A percentile compares a stretch with the other conserved stretches of the same genome.
phyloP scores from a whole-genome alignment of 768 basidiomycete species.

The Leccinum longicurvipes region DNA sequence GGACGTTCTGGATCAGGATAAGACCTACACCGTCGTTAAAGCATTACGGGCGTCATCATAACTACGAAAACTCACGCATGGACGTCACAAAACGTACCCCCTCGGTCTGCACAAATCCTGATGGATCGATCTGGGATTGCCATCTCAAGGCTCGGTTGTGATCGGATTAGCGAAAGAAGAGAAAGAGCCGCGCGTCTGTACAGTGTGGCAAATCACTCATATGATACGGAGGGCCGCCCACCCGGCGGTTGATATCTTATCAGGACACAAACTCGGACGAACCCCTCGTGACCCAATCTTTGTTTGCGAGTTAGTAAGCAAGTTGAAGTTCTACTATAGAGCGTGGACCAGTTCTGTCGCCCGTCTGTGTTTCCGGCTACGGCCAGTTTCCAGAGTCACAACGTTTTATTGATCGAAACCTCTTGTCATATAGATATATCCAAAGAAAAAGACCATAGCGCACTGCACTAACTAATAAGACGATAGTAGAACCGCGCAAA shows the following conservation, averaged over 20 bases:
- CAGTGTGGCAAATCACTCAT: not conserved
- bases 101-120: conserved; percentile 83
- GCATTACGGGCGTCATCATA: not conserved
- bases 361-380: too few relatives aligned
- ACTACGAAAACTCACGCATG: conserved; percentile 54
- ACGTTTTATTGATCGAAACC: not conserved
- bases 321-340: too few relatives aligned
- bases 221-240: not conserved
- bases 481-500: conserved; percentile 1
- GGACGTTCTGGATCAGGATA: conserved; percentile 68
- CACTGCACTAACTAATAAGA: conserved; percentile 13
- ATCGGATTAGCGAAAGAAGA: not conserved
- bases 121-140: conserved; percentile 71
- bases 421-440: not conserved
- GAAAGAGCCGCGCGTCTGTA: not conserved
- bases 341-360: too few relatives aligned
- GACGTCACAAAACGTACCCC: conserved; percentile 91
- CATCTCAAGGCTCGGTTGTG: conserved; percentile 3
- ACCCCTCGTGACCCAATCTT: conserved; percentile 5
- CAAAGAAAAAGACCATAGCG: conserved; percentile 13
- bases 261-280: not conserved
- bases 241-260: not conserved
- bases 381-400: not conserved
- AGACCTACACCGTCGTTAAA: conserved; percentile 42
- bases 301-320: too few relatives aligned